Conservation (phyloP, 129 eudicot genomes). For the Oenanthe sinensis region DNA sequence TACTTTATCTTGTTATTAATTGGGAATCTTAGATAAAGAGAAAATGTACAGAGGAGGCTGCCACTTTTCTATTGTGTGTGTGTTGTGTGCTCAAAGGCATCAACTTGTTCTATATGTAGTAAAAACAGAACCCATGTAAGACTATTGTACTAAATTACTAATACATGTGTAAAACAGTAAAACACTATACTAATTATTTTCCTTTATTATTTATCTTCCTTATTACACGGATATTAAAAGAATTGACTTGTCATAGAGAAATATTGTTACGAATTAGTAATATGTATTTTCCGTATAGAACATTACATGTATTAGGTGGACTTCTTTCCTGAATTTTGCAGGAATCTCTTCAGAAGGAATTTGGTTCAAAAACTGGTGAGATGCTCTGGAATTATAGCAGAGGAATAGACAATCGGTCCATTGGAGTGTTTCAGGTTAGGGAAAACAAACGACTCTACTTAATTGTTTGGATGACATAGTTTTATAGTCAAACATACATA, state of each 20-base stretch:
- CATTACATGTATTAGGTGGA: slow-evolving; percentile 3
- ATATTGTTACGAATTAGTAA: neutral
- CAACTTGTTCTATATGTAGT: neutral
- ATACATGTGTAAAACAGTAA: neutral
- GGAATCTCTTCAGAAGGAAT: slow-evolving; percentile 92
- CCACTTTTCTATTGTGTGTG: neutral
- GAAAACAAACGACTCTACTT: neutral
- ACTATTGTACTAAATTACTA: neutral
- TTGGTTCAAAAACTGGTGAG: slow-evolving; percentile 88
- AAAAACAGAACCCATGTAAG: neutral
- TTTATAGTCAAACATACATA: neutral
- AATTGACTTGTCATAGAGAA: neutral
- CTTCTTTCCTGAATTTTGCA: slow-evolving; percentile 22
- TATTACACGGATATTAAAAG: neutral
- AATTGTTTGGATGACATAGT: neutral
- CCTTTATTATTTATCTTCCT: neutral
- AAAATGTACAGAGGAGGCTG: neutral
- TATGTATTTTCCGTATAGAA: neutral
- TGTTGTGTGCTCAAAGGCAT: neutral
- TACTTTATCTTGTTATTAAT: too few species aligned
- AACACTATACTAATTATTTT: neutral
- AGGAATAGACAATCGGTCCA: slow-evolving; percentile 70
- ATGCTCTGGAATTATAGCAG: slow-evolving; percentile 87
- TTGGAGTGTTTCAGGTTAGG: slow-evolving; percentile 79
- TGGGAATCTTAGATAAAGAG: neutral